Evolutionary conservation across 2,329 filamentous ascomycete species (phyloP).

Genomic region (Lasiodiplodia hormozganensis): DNA sequence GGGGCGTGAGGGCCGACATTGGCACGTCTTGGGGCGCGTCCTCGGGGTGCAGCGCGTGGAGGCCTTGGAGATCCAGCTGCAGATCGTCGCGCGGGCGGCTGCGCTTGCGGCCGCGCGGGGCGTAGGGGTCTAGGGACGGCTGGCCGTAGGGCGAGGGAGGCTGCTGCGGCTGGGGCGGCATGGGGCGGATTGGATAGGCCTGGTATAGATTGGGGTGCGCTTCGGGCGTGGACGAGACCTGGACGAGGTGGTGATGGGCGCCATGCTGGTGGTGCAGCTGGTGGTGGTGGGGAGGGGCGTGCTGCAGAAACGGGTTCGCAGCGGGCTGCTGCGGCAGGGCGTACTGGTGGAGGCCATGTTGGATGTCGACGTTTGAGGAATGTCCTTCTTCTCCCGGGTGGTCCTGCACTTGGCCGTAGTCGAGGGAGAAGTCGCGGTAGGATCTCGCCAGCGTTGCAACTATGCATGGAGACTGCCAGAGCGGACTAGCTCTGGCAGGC

Average conservation of each 20-base stretch:
- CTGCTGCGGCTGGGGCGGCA: slow-evolving; percentile 41
- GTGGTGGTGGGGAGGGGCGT: slow-evolving; percentile 33
- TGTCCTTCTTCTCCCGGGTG: slow-evolving; percentile 51
- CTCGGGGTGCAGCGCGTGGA: slow-evolving; percentile 48
- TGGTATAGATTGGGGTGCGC: slow-evolving; percentile 23
- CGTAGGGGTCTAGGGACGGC: slow-evolving; percentile 36
- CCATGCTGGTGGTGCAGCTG: slow-evolving; percentile 39
- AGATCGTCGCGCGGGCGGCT: slow-evolving; percentile 50
- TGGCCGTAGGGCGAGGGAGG: slow-evolving; percentile 41
- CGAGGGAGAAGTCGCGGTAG: slow-evolving; percentile 54
- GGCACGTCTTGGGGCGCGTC: slow-evolving; percentile 48
- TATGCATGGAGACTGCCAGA: slow-evolving; percentile 60
- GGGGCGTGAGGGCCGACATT: slow-evolving; percentile 45
- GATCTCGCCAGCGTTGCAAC: slow-evolving; percentile 58
- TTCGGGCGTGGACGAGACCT: slow-evolving; percentile 44
- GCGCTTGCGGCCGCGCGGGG: slow-evolving; percentile 50
- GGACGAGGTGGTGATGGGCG: slow-evolving; percentile 42
- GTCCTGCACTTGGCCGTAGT: slow-evolving; percentile 51
- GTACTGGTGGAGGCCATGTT: slow-evolving; percentile 49
- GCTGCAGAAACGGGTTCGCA: slow-evolving; percentile 38
- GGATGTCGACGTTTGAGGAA: slow-evolving; percentile 51
- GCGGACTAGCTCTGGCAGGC: slow-evolving; percentile 57
- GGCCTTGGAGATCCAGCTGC: slow-evolving; percentile 45
- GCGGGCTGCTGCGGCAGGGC: slow-evolving; percentile 37
- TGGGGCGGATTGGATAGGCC: slow-evolving; percentile 32